These are phyloP conservation scores for Lathyrus sativus DNA, from an alignment of 306 rosid genomes.

Conservation along the genomic window DNA sequence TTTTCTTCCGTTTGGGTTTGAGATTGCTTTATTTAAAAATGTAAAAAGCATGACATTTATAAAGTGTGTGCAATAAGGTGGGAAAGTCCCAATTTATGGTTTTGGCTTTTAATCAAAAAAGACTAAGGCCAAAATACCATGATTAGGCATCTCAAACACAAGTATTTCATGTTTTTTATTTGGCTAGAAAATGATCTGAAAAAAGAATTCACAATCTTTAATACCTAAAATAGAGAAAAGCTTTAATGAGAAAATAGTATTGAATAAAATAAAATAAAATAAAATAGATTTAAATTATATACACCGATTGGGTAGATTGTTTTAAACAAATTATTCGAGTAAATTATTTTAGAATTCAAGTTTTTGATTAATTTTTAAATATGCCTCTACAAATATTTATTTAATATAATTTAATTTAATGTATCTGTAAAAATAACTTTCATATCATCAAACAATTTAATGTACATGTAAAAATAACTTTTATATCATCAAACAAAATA, in stretches of 20 bases:
- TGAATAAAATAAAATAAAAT: not conserved
- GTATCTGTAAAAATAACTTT: too few species aligned
- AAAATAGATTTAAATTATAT: not conserved
- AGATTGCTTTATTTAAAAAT: not conserved
- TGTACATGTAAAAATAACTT: too few species aligned
- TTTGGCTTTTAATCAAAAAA: not conserved
- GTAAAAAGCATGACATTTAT: constrained; percentile 10
- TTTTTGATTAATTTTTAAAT: too few species aligned
- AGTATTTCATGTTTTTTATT: not conserved
- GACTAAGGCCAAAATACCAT: not conserved
- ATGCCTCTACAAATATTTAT: too few species aligned
- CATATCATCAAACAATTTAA: too few species aligned
- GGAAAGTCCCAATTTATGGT: not conserved
- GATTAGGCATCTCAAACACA: not conserved
- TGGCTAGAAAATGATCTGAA: not conserved
- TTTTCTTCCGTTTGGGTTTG: not conserved
- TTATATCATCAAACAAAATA: too few species aligned
- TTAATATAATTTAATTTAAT: too few species aligned
- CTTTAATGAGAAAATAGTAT: not conserved
- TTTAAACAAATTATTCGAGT: too few species aligned
- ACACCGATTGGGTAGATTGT: too few species aligned
- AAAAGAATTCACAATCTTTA: not conserved
- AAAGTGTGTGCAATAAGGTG: not conserved
- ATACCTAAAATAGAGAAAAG: not conserved
- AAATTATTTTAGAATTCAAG: too few species aligned